Conservation (phyloP, 345 rosid species). For the Populus simonii region DNA sequence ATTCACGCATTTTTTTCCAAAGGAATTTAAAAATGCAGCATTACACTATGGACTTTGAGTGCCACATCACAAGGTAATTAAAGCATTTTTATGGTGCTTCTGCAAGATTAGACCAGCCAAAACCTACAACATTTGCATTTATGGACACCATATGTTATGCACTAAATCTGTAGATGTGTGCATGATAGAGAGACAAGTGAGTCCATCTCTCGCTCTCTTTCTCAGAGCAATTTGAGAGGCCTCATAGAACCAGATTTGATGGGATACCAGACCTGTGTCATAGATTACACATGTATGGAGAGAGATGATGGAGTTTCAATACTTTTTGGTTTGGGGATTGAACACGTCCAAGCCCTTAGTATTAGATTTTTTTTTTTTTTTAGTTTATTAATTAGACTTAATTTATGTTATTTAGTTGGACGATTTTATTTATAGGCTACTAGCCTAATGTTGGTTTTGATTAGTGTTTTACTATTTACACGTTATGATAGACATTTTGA, state of each 20-base stretch:
- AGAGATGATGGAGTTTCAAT: too few species aligned
- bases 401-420: too few species aligned
- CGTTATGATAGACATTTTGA: too few species aligned
- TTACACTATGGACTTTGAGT: neutral
- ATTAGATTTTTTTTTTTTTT: too few species aligned
- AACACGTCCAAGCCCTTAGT: too few species aligned
- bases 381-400: too few species aligned
- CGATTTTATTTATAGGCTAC: too few species aligned
- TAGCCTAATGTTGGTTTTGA: too few species aligned
- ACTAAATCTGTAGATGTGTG: neutral
- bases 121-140: neutral
- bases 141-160: neutral
- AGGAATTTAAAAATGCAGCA: neutral
- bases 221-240: neutral
- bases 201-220: neutral
- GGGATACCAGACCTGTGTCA: too few species aligned
- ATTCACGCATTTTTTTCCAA: neutral
- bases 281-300: too few species aligned
- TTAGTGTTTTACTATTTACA: too few species aligned
- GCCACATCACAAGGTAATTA: neutral
- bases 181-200: neutral
- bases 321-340: too few species aligned
- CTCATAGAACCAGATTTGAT: neutral
- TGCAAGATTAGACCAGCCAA: slow-evolving; percentile 4
- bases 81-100: neutral